Evolutionary conservation across 1,284 basidiomycete genomes (phyloP).

Genomic region (Ustilago xerochloae): DNA sequence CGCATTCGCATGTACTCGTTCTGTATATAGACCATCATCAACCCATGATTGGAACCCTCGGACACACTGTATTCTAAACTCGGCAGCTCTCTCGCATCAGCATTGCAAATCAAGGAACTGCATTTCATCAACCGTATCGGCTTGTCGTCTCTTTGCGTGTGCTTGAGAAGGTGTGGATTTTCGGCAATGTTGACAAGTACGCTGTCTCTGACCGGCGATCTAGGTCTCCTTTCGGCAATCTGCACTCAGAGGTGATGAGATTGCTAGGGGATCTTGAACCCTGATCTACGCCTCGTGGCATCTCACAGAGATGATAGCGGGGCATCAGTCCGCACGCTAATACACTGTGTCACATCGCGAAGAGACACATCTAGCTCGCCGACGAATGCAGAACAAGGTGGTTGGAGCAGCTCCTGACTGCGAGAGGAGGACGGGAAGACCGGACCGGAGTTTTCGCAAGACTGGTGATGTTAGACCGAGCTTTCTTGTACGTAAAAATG

Average conservation of each 20-base stretch:
- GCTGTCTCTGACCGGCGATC: background rate
- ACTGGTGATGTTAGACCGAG: conserved; percentile 7
- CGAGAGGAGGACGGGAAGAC: background rate
- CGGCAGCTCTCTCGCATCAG: conserved; percentile 1
- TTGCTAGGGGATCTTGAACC: background rate
- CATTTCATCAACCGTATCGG: background rate
- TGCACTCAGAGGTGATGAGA: too few species aligned
- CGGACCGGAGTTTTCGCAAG: background rate
- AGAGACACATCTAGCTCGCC: background rate
- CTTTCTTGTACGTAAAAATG: background rate
- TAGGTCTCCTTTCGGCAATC: background rate
- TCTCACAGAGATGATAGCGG: too few species aligned
- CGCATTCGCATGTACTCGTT: conserved; percentile 4
- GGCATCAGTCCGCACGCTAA: too few species aligned
- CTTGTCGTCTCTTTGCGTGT: background rate
- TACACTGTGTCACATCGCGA: too few species aligned
- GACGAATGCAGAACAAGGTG: background rate
- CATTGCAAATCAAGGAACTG: background rate
- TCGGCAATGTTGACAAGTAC: background rate
- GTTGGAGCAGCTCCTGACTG: background rate
- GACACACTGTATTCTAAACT: conserved; percentile 20
- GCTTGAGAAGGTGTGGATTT: background rate
- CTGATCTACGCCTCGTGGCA: background rate
- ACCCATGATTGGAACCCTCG: background rate
- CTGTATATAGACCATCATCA: background rate